Evolutionary conservation across 2,329 filamentous ascomycete genomes (phyloP).

Genomic region (Hansfordia pulvinata): DNA sequence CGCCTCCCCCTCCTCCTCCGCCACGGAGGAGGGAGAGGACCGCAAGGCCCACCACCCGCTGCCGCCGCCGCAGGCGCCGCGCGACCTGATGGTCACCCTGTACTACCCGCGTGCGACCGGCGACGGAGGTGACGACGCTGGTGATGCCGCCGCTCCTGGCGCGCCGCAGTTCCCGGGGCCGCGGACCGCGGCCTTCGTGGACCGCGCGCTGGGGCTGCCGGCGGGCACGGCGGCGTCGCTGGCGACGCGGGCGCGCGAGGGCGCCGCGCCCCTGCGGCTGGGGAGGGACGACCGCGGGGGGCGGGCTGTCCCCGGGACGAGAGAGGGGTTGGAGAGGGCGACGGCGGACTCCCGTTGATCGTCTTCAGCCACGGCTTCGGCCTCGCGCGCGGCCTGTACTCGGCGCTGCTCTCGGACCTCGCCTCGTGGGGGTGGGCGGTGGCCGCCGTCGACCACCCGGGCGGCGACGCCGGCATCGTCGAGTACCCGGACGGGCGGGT

Average conservation of each 20-base stretch:
- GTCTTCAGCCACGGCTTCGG: conserved; percentile 23
- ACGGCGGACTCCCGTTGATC: conserved; percentile 8
- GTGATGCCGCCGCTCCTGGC: not conserved
- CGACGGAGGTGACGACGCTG: no score
- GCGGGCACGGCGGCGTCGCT: conserved; percentile 5
- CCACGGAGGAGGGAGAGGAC: no score
- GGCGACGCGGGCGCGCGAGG: conserved; percentile 5
- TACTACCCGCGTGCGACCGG: conserved; percentile 6
- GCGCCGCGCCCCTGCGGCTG: conserved; percentile 3
- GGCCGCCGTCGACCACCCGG: conserved; percentile 23
- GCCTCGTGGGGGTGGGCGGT: conserved; percentile 21
- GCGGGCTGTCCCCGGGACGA: no score
- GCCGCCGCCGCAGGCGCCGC: conserved; percentile 1
- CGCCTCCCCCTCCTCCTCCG: conserved; percentile 1
- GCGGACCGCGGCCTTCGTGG: conserved; percentile 2
- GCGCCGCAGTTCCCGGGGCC: conserved; percentile 5
- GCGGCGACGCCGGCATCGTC: conserved; percentile 17
- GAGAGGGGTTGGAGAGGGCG: no score
- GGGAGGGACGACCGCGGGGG: not conserved
- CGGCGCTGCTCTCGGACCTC: conserved; percentile 18
- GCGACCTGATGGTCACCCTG: conserved; percentile 7
- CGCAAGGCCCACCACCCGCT: no score
- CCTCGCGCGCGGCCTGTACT: conserved; percentile 19
- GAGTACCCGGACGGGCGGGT: conserved; percentile 17
- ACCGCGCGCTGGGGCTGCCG: conserved; percentile 2